phyloP scores from a whole-genome alignment of 306 rosid genomes.

The Leucaena leucocephala region DNA sequence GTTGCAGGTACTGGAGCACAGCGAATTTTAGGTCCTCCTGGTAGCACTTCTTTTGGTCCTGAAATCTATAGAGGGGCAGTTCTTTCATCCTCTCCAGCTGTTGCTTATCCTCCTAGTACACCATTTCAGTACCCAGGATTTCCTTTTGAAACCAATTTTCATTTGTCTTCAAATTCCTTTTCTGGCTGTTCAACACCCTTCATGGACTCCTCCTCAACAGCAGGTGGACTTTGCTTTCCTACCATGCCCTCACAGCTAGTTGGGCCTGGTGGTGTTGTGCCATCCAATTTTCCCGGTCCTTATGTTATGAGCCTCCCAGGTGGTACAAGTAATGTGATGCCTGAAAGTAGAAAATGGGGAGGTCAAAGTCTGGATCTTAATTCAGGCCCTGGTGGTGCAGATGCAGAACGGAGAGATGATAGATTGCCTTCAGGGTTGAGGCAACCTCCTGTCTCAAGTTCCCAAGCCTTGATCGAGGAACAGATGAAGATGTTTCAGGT shows the following conservation, averaged over 20 bases:
- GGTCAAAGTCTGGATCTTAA: constrained; percentile 90
- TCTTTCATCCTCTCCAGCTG: constrained; percentile 83
- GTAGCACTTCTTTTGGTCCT: constrained; percentile 66
- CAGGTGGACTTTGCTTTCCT: constrained; percentile 79
- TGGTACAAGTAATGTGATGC: constrained; percentile 65
- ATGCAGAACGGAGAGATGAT: constrained; percentile 73
- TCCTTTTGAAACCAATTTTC: constrained; percentile 84
- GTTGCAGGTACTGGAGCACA: constrained; percentile 70
- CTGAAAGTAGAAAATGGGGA: constrained; percentile 90
- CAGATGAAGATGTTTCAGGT: constrained; percentile 77
- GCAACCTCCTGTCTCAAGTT: constrained; percentile 67
- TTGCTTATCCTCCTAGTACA: constrained; percentile 64
- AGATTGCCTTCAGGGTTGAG: constrained; percentile 66
- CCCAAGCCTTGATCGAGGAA: constrained; percentile 76
- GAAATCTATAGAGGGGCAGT: constrained; percentile 82
- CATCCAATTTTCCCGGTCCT: constrained; percentile 74
- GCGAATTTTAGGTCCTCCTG: constrained; percentile 73
- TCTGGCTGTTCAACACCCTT: constrained; percentile 80
- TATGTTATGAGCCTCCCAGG: constrained; percentile 79
- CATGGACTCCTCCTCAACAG: constrained; percentile 81
- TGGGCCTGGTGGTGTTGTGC: constrained; percentile 72
- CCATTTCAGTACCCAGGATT: constrained; percentile 82
- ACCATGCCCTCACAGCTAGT: constrained; percentile 74
- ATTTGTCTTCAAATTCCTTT: constrained; percentile 73
- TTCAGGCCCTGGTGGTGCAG: constrained; percentile 78